Conservation (phyloP, 1,284 basidiomycete species). For the Athelia psychrophila region DNA sequence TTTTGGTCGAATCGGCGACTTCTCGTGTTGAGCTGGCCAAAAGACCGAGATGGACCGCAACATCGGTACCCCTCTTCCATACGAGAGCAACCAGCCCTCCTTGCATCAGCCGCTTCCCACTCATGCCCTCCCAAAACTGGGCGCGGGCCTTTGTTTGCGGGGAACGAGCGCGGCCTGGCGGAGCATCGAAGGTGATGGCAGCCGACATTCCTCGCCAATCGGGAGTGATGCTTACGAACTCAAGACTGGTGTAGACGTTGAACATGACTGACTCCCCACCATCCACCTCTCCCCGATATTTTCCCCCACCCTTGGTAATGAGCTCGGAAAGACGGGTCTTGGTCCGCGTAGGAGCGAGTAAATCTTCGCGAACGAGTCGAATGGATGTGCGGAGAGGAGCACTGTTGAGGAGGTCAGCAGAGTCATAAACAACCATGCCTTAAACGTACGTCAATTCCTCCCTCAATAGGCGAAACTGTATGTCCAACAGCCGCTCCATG, state of each 20-base stretch:
- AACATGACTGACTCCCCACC: constrained; percentile 46
- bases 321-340: constrained; percentile 32
- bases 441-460: constrained; percentile 63
- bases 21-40: constrained; percentile 39
- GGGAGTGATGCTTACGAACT: constrained; percentile 38
- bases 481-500: constrained; percentile 63
- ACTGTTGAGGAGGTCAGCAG: constrained; percentile 24
- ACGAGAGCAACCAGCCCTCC: constrained; percentile 58
- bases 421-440: neutral
- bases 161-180: constrained; percentile 52
- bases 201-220: constrained; percentile 48
- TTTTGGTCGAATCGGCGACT: constrained; percentile 35
- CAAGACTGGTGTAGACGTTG: constrained; percentile 52
- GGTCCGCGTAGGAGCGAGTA: constrained; percentile 19
- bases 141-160: constrained; percentile 27
- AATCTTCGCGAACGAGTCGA: constrained; percentile 41
- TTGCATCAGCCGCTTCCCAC: constrained; percentile 49
- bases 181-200: constrained; percentile 41
- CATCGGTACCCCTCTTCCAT: constrained; percentile 28
- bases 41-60: constrained; percentile 46
- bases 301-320: constrained; percentile 42
- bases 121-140: constrained; percentile 51
- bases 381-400: constrained; percentile 50
- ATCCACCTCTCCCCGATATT: constrained; percentile 36
- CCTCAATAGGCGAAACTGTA: constrained; percentile 67